A percentile compares a stretch with the other conserved stretches of the same genome.
Conservation (phyloP, 768 basidiomycete genomes). For the Guyanaporus albipodus region DNA sequence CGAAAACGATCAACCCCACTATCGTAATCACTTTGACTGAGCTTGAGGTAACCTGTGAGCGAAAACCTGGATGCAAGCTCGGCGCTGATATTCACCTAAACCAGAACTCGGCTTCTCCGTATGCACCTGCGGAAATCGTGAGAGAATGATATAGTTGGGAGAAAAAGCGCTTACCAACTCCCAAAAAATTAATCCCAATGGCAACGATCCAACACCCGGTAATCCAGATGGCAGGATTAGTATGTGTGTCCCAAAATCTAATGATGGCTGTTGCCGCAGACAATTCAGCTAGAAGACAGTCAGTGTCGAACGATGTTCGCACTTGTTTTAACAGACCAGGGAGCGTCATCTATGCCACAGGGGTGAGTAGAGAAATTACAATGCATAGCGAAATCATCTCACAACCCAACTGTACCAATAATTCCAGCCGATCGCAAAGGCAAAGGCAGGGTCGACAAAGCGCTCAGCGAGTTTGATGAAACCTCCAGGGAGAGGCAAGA, state of each 20-base stretch:
- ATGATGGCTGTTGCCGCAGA: background rate
- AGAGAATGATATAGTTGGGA: background rate
- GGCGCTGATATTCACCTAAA: background rate
- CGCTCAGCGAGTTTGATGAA: slow-evolving; percentile 6
- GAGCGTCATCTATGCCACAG: background rate
- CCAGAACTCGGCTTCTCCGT: slow-evolving; percentile 8
- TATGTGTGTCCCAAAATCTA: background rate
- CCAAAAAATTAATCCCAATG: slow-evolving; percentile 1
- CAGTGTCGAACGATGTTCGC: background rate
- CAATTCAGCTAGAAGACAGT: background rate
- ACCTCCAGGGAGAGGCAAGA: slow-evolving; percentile 1
- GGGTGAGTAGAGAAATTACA: background rate
- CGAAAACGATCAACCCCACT: background rate
- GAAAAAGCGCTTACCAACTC: background rate
- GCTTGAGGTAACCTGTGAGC: background rate
- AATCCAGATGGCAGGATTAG: background rate
- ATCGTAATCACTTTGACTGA: slow-evolving; percentile 2
- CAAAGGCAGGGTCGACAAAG: slow-evolving; percentile 4
- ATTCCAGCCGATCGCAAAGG: slow-evolving; percentile 4
- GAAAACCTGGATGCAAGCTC: background rate
- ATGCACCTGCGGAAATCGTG: background rate
- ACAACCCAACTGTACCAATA: slow-evolving; percentile 4
- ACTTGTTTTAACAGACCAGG: background rate
- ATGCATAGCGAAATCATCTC: background rate
- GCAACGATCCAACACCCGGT: background rate